Evolutionary conservation across 169 alveolate genomes (phyloP).

Genomic region (Babesia sp.): DNA sequence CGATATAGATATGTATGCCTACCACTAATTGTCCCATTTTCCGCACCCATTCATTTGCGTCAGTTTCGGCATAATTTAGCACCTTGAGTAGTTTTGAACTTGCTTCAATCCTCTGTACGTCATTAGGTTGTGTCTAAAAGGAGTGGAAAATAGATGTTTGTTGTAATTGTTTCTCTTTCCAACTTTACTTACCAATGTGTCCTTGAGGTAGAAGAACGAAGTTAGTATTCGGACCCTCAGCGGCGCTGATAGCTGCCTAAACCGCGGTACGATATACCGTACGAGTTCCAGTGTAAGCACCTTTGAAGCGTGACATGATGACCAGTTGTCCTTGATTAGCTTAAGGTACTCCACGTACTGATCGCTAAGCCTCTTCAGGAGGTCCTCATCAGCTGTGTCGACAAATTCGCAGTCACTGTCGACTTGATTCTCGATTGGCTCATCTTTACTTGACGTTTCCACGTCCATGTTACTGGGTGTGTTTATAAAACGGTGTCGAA

Average conservation of each 20-base stretch:
- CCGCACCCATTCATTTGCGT: conserved; percentile 89
- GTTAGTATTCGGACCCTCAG: conserved; percentile 81
- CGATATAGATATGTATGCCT: not conserved
- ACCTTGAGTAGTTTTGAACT: conserved; percentile 34
- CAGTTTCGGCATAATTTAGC: conserved; percentile 77
- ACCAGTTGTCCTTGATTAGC: conserved; percentile 79
- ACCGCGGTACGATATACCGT: conserved; percentile 76
- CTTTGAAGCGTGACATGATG: conserved; percentile 82
- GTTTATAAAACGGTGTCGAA: not conserved
- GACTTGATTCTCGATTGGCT: not conserved
- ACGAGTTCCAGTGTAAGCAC: conserved; percentile 73
- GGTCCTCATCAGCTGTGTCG: conserved; percentile 9
- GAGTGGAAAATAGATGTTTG: not conserved
- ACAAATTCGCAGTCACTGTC: conserved; percentile 41
- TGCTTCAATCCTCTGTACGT: conserved; percentile 35
- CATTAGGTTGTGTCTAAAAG: not conserved
- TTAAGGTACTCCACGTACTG: conserved; percentile 69
- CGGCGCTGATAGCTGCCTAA: conserved; percentile 80
- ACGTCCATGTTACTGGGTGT: not conserved
- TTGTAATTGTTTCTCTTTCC: not conserved
- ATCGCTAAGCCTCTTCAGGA: conserved; percentile 42
- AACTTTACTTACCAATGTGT: conserved; percentile 65
- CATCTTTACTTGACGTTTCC: not conserved
- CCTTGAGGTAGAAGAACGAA: conserved; percentile 75
- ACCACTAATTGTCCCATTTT: conserved; percentile 83